Conservation (phyloP, 768 basidiomycete genomes). For the Amanita subjunquillea region DNA sequence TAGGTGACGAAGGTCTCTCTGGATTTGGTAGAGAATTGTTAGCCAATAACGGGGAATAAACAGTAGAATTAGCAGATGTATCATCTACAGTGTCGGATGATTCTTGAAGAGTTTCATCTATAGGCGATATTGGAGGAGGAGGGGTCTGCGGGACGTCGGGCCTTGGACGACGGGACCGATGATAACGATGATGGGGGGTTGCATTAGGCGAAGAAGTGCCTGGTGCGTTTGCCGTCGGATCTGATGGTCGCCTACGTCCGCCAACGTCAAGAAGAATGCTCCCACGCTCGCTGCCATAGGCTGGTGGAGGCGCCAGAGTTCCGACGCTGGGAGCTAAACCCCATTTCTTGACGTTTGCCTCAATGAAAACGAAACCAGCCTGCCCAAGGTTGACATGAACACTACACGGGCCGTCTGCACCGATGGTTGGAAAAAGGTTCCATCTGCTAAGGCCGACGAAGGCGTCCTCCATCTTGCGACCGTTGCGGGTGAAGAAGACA, state of each 20-base stretch:
- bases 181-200: constrained; percentile 39
- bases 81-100: constrained; percentile 21
- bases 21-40: constrained; percentile 10
- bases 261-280: constrained; percentile 93
- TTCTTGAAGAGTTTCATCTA: constrained; percentile 53
- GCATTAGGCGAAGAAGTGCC: constrained; percentile 37
- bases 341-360: constrained; percentile 99
- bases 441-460: constrained; percentile 82
- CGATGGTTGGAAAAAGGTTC: constrained; percentile 96
- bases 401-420: constrained; percentile 92
- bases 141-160: constrained; percentile 34
- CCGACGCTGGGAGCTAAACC: constrained; percentile 95
- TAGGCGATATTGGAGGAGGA: constrained; percentile 68
- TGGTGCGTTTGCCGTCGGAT: constrained; percentile 30
- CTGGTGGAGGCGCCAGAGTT: constrained; percentile 93
- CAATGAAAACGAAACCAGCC: constrained; percentile 97
- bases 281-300: constrained; percentile 94
- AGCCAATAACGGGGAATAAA: constrained; percentile 17
- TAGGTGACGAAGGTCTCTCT: constrained; percentile 26
- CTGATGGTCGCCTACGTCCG: constrained; percentile 34
- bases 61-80: not conserved
- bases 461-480: constrained; percentile 93
- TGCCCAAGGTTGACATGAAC: constrained; percentile 98
- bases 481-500: constrained; percentile 99
- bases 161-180: constrained; percentile 49